A percentile compares a stretch with the other conserved stretches of the same genome.
phyloP scores from a whole-genome alignment of 2,329 filamentous ascomycete genomes.

The Talaromyces sp. region DNA sequence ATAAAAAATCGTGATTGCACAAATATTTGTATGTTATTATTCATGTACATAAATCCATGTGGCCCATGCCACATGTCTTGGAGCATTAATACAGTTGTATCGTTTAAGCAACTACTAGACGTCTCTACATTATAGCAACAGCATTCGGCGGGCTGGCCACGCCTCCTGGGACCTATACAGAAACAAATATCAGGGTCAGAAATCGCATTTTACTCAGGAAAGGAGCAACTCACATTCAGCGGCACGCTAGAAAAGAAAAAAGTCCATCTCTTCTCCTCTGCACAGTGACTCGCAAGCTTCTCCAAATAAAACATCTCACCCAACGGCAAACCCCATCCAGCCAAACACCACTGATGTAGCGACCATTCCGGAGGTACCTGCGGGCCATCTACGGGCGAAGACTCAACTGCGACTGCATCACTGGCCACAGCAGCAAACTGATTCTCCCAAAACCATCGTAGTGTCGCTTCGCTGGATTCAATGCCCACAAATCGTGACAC shows the following conservation, averaged over 20 bases:
- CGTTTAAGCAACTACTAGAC: neutral
- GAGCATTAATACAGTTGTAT: neutral
- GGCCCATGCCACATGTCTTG: neutral
- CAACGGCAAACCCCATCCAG: constrained; percentile 32
- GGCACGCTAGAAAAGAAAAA: constrained; percentile 36
- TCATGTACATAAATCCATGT: constrained; percentile 12
- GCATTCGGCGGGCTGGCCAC: constrained; percentile 48
- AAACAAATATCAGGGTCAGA: neutral
- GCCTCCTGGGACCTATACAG: constrained; percentile 41
- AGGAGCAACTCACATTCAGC: constrained; percentile 26
- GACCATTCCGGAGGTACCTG: constrained; percentile 26
- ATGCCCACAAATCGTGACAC: constrained; percentile 30
- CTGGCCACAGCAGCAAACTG: constrained; percentile 35
- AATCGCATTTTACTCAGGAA: neutral
- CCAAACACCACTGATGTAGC: constrained; percentile 32
- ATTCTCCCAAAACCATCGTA: constrained; percentile 36
- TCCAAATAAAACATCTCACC: constrained; percentile 37
- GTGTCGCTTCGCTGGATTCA: constrained; percentile 32
- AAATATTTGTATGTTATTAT: constrained; percentile 2
- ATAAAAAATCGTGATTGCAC: neutral
- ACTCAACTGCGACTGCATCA: constrained; percentile 34
- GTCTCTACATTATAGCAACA: constrained; percentile 42
- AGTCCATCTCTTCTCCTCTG: constrained; percentile 28
- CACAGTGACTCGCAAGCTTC: constrained; percentile 30
- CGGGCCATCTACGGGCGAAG: constrained; percentile 26